A percentile compares a stretch with the other conserved stretches of the same genome.
Evolutionary conservation across 192 early-diverging fungal genomes (phyloP).

Genomic region (Cetraspora pellucida): DNA sequence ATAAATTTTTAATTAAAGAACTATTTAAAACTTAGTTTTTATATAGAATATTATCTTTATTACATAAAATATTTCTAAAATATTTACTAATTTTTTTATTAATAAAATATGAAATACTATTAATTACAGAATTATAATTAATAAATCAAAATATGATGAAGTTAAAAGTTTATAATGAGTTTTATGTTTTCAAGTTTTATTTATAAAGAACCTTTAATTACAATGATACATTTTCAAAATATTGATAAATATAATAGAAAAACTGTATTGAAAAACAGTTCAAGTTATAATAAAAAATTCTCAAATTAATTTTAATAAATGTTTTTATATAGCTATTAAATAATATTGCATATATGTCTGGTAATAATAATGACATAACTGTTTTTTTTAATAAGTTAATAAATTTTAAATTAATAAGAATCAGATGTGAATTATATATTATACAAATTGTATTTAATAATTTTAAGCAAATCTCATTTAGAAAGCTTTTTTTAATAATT

Average conservation of each 20-base stretch:
- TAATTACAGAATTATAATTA: not conserved
- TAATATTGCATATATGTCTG: not conserved
- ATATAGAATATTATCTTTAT: not conserved
- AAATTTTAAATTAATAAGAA: not conserved
- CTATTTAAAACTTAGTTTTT: not conserved
- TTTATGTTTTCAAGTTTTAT: not conserved
- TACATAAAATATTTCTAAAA: not conserved
- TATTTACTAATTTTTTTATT: not conserved
- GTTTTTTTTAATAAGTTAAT: conserved; percentile 8
- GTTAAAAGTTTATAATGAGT: not conserved
- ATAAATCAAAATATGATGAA: not conserved
- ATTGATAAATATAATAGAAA: not conserved
- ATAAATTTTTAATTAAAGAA: not conserved
- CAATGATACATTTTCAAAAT: not conserved
- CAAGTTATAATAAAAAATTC: not conserved
- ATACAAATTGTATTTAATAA: not conserved
- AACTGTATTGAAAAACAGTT: not conserved
- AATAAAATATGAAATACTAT: not conserved
- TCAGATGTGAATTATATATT: not conserved
- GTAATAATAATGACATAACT: not conserved
- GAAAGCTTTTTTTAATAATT: not conserved
- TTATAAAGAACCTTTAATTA: not conserved
- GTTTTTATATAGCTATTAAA: not conserved
- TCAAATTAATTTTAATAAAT: not conserved
- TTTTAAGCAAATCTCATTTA: not conserved